Evolutionary conservation across 2,329 filamentous ascomycete genomes (phyloP), one percentile per base, ranked within the genome.

Genomic region (Metarhizium humberi): DNA sequence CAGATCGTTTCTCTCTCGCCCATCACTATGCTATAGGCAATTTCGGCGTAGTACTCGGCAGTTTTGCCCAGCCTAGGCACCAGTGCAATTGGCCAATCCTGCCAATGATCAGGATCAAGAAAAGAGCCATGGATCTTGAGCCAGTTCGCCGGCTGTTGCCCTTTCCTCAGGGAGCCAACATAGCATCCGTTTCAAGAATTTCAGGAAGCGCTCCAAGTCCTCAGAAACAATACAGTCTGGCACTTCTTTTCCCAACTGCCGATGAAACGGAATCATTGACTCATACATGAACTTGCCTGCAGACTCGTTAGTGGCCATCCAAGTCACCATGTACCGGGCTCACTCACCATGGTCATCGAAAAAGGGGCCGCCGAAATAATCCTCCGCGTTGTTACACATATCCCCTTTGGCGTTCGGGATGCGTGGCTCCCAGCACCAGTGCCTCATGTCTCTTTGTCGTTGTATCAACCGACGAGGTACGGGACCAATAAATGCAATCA

Each of bases 341-440:
- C 50, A 52, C 50, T 52, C 11, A 52, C 50, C 50, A 30, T 42
- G 0, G 38, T 45, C 50, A 51, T 52, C 38, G 20, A 52, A 32
- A 34, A 52, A 52, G 30, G 50, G 20, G 38, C 38, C 50, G 50
- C 50, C 50, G 8, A 52, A 51, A 30, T 45, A 52, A 38, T 51
- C 34, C 18, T 32, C n/a, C 50, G 36, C 50, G 25, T 51, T 51
- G 25, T 51, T 51, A 40, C 50, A 52, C n/a, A 52, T 25, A 3
- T 52, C 18, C 11, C 50, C 50, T 30, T 43, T 42, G 18, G 50
- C 38, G 38, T 52, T 52, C 18, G n/a, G 50, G 38, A 52, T 30
- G n/a, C 16, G 18, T 42, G 38, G 50, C 16, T 20, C 38, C 50
- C 50, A 52, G 36, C 50, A 29, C 50, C 38, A 51, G 34, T 51